Evolutionary conservation across 2,329 filamentous ascomycete species (phyloP).

Genomic region (Coniochaeta pulveracea): DNA sequence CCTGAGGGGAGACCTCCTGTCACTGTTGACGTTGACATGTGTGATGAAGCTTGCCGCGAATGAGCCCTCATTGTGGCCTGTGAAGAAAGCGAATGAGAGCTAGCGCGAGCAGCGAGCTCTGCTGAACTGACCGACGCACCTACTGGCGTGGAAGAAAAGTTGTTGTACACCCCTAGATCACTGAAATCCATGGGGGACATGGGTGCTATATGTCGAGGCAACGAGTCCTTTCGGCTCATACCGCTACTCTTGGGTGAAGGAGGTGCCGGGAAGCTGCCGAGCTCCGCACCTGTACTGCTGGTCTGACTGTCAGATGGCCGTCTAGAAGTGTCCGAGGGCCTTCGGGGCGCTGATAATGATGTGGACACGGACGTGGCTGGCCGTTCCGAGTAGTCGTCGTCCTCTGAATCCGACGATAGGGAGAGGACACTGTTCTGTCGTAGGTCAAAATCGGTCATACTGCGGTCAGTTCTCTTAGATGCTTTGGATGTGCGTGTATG

Average conservation of each 20-base stretch:
- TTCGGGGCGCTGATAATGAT: neutral
- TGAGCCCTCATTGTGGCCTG: too few species aligned
- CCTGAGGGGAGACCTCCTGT: conserved; percentile 13
- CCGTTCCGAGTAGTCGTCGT: conserved; percentile 18
- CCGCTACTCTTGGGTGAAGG: conserved; percentile 7
- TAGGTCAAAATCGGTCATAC: conserved; percentile 38
- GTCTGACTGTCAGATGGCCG: conserved; percentile 6
- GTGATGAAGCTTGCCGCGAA: too few species aligned
- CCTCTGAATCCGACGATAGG: conserved; percentile 47
- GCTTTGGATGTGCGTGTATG: conserved; percentile 43
- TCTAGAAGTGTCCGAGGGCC: neutral
- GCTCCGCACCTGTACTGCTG: conserved; percentile 1
- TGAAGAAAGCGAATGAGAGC: too few species aligned
- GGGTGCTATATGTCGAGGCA: neutral
- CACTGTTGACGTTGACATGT: too few species aligned
- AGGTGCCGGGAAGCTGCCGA: conserved; percentile 1
- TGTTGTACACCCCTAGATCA: too few species aligned
- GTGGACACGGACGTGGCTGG: conserved; percentile 18
- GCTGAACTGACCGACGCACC: too few species aligned
- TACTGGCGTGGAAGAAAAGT: too few species aligned
- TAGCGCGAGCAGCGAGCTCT: too few species aligned
- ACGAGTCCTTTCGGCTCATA: neutral
- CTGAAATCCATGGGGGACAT: too few species aligned
- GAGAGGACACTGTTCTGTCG: conserved; percentile 44
- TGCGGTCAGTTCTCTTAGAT: conserved; percentile 35